phyloP scores from a whole-genome alignment of 805 yeast genomes.

The Cyberlindnera misumaiensis region DNA sequence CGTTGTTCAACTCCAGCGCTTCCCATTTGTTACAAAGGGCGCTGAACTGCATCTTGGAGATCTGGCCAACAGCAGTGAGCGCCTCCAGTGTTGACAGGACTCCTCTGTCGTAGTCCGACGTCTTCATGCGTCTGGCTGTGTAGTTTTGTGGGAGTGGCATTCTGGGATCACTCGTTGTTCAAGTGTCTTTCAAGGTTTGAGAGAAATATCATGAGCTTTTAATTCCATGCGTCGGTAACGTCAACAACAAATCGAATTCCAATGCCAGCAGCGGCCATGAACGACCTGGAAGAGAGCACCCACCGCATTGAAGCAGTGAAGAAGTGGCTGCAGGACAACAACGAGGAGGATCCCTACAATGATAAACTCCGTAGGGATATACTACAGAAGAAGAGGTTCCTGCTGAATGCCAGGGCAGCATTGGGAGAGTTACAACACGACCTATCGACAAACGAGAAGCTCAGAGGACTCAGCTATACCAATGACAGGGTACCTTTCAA shows the following conservation, averaged over 20 bases:
- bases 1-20: slow-evolving; percentile 22
- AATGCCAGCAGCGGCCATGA: no score
- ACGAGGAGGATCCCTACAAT: slow-evolving; percentile 4
- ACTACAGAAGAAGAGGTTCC: slow-evolving; percentile 3
- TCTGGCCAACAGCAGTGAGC: slow-evolving; percentile 78
- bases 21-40: slow-evolving; percentile 55
- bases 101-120: slow-evolving; percentile 54
- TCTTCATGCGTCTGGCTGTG: slow-evolving; percentile 48
- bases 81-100: slow-evolving; percentile 56
- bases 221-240: no score
- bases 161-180: background rate
- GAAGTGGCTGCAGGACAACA: background rate
- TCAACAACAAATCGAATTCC: no score
- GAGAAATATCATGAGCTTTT: no score
- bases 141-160: slow-evolving; percentile 56
- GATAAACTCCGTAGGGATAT: slow-evolving; percentile 7
- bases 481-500: slow-evolving; percentile 16
- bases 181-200: background rate
- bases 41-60: slow-evolving; percentile 44
- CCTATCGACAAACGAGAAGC: background rate
- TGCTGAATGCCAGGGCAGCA: slow-evolving; percentile 5
- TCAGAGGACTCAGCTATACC: slow-evolving; percentile 8
- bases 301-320: no score
- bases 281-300: no score
- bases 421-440: slow-evolving; percentile 5